Percentiles rank a stretch among this genome's conserved stretches.
phyloP scores from a whole-genome alignment of 768 basidiomycete genomes.

The Mycena albidolilacea region DNA sequence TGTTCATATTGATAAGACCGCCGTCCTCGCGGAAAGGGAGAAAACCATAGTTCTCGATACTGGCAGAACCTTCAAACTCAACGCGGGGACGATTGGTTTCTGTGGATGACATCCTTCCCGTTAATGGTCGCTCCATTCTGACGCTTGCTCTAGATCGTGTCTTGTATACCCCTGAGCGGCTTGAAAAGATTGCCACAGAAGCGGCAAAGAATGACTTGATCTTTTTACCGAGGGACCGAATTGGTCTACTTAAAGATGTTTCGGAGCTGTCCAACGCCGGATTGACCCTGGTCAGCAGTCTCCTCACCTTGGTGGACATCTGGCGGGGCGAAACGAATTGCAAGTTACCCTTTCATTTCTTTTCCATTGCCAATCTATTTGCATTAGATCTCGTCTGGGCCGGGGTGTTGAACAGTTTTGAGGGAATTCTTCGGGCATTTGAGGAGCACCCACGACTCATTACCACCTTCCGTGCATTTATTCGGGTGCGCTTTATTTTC shows the following conservation, averaged over 20 bases:
- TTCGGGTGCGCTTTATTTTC: constrained; percentile 59
- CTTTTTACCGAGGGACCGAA: constrained; percentile 89
- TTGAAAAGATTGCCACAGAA: constrained; percentile 83
- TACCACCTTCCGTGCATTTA: constrained; percentile 70
- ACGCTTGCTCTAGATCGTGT: constrained; percentile 88
- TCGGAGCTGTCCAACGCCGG: constrained; percentile 88
- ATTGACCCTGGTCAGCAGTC: constrained; percentile 79
- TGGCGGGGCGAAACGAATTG: constrained; percentile 85
- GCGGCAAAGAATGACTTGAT: constrained; percentile 74
- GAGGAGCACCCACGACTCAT: constrained; percentile 80
- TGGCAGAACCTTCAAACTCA: constrained; percentile 88
- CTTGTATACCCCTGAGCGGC: constrained; percentile 84
- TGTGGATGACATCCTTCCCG: constrained; percentile 65
- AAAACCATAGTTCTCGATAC: constrained; percentile 79
- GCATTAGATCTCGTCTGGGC: constrained; percentile 85
- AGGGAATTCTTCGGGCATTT: constrained; percentile 69
- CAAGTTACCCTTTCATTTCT: constrained; percentile 50
- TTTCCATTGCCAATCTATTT: not conserved
- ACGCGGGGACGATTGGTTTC: constrained; percentile 86
- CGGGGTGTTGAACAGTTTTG: constrained; percentile 71
- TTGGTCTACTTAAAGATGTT: constrained; percentile 90
- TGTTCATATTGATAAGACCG: constrained; percentile 68
- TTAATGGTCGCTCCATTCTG: constrained; percentile 3
- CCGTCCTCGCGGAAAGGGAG: constrained; percentile 79
- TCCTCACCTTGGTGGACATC: constrained; percentile 78